A percentile compares a stretch with the other conserved stretches of the same genome.
These are phyloP conservation scores for Saturnispora silvae DNA, from an alignment of 805 yeast species.

Conservation along the genomic window DNA sequence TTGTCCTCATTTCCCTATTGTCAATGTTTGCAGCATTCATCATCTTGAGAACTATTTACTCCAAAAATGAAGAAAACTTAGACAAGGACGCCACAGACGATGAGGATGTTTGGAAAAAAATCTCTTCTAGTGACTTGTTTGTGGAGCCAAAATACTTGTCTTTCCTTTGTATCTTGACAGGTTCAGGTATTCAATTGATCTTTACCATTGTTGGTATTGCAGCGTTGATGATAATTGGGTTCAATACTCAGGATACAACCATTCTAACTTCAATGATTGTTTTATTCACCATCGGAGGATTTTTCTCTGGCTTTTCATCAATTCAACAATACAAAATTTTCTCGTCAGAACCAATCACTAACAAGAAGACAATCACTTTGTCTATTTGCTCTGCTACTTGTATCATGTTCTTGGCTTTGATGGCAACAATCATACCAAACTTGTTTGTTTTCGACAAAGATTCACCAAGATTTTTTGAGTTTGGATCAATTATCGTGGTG, in stretches of 20 bases:
- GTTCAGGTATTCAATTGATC: slow-evolving; percentile 67
- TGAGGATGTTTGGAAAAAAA: slow-evolving; percentile 9
- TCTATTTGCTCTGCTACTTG: slow-evolving; percentile 39
- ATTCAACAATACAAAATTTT: slow-evolving; percentile 51
- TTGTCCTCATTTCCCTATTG: slow-evolving; percentile 51
- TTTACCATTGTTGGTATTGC: slow-evolving; percentile 57
- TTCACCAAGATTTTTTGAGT: slow-evolving; percentile 68
- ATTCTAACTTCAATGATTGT: slow-evolving; percentile 49
- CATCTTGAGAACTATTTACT: slow-evolving; percentile 42
- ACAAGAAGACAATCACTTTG: slow-evolving; percentile 22
- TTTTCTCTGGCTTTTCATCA: slow-evolving; percentile 65
- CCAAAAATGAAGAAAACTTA: too few relatives aligned
- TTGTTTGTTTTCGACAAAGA: slow-evolving; percentile 66
- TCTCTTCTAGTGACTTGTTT: slow-evolving; percentile 36
- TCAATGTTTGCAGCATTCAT: slow-evolving; percentile 58
- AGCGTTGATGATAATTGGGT: slow-evolving; percentile 43
- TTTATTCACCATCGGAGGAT: slow-evolving; percentile 59
- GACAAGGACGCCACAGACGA: slow-evolving; percentile 26
- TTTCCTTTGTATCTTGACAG: slow-evolving; percentile 44
- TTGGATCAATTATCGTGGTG: slow-evolving; percentile 57
- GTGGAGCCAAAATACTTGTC: slow-evolving; percentile 39
- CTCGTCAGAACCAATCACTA: slow-evolving; percentile 29
- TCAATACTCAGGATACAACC: slow-evolving; percentile 26
- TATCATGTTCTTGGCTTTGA: slow-evolving; percentile 37
- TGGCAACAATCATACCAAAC: slow-evolving; percentile 47